phyloP scores from a whole-genome alignment of 2,329 filamentous ascomycete genomes.

The Fusarium albosuccineum region DNA sequence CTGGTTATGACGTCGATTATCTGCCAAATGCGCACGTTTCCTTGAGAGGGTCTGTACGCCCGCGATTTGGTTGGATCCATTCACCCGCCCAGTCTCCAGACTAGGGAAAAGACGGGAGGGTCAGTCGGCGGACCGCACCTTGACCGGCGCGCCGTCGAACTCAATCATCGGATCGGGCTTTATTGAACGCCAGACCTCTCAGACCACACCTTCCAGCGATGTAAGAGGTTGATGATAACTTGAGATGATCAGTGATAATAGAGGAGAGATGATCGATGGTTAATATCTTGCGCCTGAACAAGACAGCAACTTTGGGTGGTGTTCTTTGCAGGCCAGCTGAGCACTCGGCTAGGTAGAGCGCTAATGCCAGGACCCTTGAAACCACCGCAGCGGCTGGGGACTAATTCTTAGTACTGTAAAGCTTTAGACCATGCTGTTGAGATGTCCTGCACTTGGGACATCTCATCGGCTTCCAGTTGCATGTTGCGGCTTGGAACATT shows the following conservation, averaged over 20 bases:
- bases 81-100: slow-evolving; percentile 36
- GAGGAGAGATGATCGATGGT: background rate
- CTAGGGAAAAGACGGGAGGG: slow-evolving; percentile 48
- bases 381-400: background rate
- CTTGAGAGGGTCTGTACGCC: slow-evolving; percentile 14
- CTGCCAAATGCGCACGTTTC: slow-evolving; percentile 32
- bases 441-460: background rate
- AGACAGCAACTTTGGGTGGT: background rate
- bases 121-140: slow-evolving; percentile 47
- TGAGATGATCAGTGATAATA: background rate
- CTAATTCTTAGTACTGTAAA: background rate
- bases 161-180: slow-evolving; percentile 40
- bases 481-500: background rate
- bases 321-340: background rate
- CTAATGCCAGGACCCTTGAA: background rate
- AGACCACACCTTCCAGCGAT: slow-evolving; percentile 32
- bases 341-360: background rate
- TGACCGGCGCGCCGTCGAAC: slow-evolving; percentile 46
- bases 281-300: background rate
- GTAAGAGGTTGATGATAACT: slow-evolving; percentile 22
- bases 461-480: background rate
- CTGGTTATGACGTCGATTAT: slow-evolving; percentile 32
- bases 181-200: slow-evolving; percentile 26
- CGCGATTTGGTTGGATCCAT: slow-evolving; percentile 42
- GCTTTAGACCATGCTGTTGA: background rate